Evolutionary conservation across 768 basidiomycete genomes (phyloP).

Genomic region (Pholiota conissans): DNA sequence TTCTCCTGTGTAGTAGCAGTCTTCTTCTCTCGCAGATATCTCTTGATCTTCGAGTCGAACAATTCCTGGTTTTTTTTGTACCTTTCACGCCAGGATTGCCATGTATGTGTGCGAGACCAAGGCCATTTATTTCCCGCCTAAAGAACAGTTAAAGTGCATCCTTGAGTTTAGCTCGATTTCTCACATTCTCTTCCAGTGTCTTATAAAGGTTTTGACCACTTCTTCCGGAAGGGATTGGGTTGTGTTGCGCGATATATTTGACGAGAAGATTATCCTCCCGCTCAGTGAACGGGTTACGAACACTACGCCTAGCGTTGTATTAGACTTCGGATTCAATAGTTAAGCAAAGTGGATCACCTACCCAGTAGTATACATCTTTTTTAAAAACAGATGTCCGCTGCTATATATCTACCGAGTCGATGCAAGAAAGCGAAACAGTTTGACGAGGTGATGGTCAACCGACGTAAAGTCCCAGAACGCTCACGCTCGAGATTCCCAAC

Average conservation of each 20-base stretch:
- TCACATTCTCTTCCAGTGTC: constrained; percentile 45
- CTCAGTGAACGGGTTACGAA: constrained; percentile 13
- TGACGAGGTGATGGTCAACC: no score
- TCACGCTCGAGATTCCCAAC: neutral
- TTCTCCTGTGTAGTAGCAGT: constrained; percentile 6
- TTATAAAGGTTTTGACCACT: constrained; percentile 46
- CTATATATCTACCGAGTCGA: no score
- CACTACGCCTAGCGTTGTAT: neutral
- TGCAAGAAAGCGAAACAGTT: no score
- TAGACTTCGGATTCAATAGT: neutral
- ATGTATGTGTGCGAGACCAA: constrained; percentile 53
- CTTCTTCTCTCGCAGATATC: constrained; percentile 13
- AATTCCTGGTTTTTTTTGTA: constrained; percentile 44
- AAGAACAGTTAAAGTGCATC: neutral
- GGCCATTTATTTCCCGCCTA: constrained; percentile 37
- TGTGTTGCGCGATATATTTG: constrained; percentile 44
- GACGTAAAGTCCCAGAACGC: neutral
- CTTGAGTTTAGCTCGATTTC: neutral
- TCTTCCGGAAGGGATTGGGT: constrained; percentile 40
- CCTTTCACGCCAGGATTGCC: constrained; percentile 66
- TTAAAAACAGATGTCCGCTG: no score
- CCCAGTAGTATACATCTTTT: neutral
- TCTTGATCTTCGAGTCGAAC: constrained; percentile 43
- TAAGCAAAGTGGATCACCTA: neutral
- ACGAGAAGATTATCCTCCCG: constrained; percentile 18